Percentiles rank a stretch among this genome's conserved stretches.
These are phyloP conservation scores for Debaryomycetaceae sp. DNA, from an alignment of 1,139 yeast species.

Conservation along the genomic window DNA sequence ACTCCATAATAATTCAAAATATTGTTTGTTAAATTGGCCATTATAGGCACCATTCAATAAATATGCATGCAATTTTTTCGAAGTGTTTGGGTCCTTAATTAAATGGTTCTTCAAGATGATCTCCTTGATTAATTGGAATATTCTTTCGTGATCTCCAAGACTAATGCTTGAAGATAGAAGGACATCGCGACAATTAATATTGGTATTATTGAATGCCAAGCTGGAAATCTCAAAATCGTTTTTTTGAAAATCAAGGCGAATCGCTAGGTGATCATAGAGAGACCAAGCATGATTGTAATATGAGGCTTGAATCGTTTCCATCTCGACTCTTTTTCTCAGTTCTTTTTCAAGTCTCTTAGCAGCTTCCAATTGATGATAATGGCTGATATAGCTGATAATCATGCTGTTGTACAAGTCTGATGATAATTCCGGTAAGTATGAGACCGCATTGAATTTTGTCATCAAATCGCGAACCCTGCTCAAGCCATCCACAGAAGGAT, in stretches of 20 bases:
- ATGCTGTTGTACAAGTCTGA: conserved; percentile 29
- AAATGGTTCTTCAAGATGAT: conserved; percentile 31
- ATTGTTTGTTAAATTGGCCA: conserved; percentile 24
- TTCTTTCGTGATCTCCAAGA: conserved; percentile 33
- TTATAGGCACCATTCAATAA: conserved; percentile 28
- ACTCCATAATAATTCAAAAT: conserved; percentile 32
- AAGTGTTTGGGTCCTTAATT: conserved; percentile 25
- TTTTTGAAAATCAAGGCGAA: conserved; percentile 35
- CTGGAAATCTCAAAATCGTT: conserved; percentile 5
- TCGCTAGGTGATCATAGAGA: conserved; percentile 32
- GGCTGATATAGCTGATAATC: conserved; percentile 22
- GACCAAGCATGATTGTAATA: conserved; percentile 25
- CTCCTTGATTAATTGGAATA: conserved; percentile 39
- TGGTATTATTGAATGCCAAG: conserved; percentile 9
- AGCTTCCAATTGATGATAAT: conserved; percentile 16
- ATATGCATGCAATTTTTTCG: conserved; percentile 31
- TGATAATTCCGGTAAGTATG: conserved; percentile 38
- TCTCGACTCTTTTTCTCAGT: conserved; percentile 8
- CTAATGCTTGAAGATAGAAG: conserved; percentile 32
- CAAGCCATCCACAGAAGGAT: conserved; percentile 13
- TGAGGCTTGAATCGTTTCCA: conserved; percentile 3
- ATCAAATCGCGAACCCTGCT: conserved; percentile 25
- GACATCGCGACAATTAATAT: conserved; percentile 24
- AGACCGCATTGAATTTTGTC: conserved; percentile 26
- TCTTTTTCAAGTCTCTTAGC: conserved; percentile 3